Evolutionary conservation across 306 rosid genomes (phyloP).

Genomic region (Quercus cerris): DNA sequence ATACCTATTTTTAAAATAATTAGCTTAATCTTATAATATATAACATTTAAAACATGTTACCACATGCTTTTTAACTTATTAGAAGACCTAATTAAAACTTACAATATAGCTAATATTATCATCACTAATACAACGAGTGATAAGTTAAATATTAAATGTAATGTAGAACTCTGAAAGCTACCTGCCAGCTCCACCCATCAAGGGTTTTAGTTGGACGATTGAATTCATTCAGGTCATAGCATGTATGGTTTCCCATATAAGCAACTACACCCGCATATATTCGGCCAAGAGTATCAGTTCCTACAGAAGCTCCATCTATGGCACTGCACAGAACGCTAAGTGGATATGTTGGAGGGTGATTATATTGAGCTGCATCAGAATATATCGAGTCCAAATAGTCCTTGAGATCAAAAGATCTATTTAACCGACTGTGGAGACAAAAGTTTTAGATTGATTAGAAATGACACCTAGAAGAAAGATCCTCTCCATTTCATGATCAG

Average conservation of each 20-base stretch:
- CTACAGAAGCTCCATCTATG: constrained; percentile 18
- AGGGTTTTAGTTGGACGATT: constrained; percentile 8
- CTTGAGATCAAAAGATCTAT: constrained; percentile 16
- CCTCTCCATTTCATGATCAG: too few species aligned
- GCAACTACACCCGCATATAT: constrained; percentile 34
- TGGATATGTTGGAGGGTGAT: constrained; percentile 22
- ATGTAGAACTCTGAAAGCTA: background rate
- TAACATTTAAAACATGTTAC: too few species aligned
- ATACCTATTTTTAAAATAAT: too few species aligned
- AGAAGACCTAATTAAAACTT: too few species aligned
- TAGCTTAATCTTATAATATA: too few species aligned
- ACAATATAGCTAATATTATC: too few species aligned
- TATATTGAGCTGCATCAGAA: constrained; percentile 27
- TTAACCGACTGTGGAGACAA: constrained; percentile 17
- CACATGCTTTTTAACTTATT: too few species aligned
- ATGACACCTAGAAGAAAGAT: background rate
- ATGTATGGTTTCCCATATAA: background rate
- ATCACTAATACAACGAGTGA: too few species aligned
- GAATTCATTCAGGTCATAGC: constrained; percentile 24
- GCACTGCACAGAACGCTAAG: constrained; percentile 25
- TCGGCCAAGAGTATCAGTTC: constrained; percentile 25
- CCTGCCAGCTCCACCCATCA: constrained; percentile 43
- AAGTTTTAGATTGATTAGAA: background rate
- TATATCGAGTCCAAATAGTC: constrained; percentile 15
- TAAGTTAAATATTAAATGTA: background rate